Evolutionary conservation across 2,329 filamentous ascomycete species (phyloP).

Genomic region (Beauveria varroae): DNA sequence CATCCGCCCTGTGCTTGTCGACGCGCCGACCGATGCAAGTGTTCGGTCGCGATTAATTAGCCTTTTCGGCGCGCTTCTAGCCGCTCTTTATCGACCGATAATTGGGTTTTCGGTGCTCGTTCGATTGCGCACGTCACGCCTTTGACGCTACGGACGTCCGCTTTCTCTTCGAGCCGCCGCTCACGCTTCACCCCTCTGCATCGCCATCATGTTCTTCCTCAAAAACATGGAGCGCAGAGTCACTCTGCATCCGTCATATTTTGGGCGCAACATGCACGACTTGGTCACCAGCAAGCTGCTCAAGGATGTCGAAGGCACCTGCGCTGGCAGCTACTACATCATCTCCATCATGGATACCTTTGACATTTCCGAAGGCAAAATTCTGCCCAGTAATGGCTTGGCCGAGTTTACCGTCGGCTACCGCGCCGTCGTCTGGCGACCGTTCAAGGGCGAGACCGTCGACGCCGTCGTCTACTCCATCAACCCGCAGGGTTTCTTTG

Average conservation of each 20-base stretch:
- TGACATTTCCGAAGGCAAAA: constrained; percentile 86
- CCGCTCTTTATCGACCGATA: constrained; percentile 1
- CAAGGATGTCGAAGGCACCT: constrained; percentile 90
- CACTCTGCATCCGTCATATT: constrained; percentile 93
- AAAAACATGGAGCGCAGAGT: constrained; percentile 94
- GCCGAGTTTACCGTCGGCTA: constrained; percentile 95
- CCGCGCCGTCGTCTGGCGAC: constrained; percentile 93
- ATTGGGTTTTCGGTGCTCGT: background rate
- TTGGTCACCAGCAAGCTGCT: constrained; percentile 84
- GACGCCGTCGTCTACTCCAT: constrained; percentile 91
- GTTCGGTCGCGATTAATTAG: background rate
- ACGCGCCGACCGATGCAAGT: constrained; percentile 10
- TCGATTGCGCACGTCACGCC: background rate
- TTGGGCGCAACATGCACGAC: constrained; percentile 87
- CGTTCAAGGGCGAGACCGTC: constrained; percentile 96
- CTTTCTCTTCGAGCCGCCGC: background rate
- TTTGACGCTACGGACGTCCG: background rate
- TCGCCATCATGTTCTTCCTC: constrained; percentile 82
- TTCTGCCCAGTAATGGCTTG: constrained; percentile 83
- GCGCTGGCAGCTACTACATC: constrained; percentile 93
- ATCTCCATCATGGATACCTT: constrained; percentile 97
- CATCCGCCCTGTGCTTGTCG: background rate
- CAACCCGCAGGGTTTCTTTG: constrained; percentile 87
- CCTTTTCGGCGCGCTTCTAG: background rate
- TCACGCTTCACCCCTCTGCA: background rate